phyloP scores from a whole-genome alignment of 345 rosid species.

The Aquilaria yunnanensis region DNA sequence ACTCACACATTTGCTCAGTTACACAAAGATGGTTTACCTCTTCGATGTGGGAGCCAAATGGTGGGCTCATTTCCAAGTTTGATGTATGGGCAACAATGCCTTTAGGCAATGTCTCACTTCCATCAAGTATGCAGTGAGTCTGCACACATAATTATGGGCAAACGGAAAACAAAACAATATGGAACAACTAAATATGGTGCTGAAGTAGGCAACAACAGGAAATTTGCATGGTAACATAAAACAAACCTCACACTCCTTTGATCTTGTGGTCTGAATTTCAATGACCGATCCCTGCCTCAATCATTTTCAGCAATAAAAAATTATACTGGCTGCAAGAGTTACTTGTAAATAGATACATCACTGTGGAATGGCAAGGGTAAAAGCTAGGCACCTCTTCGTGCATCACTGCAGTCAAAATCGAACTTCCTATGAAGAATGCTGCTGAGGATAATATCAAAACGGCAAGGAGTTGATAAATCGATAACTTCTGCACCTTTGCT shows the following conservation, averaged over 20 bases:
- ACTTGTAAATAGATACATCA: no score
- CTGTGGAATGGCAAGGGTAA: no score
- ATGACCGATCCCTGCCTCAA: not conserved
- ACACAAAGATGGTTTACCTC: not conserved
- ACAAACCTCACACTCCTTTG: not conserved
- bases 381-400: no score
- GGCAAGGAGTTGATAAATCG: no score
- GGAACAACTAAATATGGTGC: not conserved
- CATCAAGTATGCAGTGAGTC: not conserved
- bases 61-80: slow-evolving; percentile 1
- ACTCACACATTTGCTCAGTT: no score
- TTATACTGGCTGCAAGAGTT: no score
- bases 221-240: no score
- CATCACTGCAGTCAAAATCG: no score
- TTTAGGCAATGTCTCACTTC: not conserved
- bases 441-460: no score
- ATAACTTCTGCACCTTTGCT: no score
- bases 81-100: not conserved
- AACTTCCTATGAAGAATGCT: no score
- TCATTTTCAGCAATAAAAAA: not conserved
- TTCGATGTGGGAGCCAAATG: not conserved
- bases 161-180: not conserved
- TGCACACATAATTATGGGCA: not conserved
- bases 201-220: not conserved
- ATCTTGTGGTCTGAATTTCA: not conserved